These are phyloP conservation scores for Talaromyces islandicus DNA, from an alignment of 2,329 filamentous ascomycete genomes.

Conservation along the genomic window DNA sequence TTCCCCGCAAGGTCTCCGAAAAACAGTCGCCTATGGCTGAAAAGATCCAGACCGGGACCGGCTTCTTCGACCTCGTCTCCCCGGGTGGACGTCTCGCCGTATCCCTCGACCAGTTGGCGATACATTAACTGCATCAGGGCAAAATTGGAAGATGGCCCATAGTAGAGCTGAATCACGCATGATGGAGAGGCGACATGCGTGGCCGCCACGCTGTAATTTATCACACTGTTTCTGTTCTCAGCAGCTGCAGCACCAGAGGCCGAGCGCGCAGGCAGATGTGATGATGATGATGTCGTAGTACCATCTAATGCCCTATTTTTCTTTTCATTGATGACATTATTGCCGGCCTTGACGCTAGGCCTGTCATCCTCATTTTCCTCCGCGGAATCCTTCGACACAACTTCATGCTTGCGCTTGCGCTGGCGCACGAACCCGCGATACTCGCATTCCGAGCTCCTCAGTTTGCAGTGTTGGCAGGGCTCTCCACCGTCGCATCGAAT, in stretches of 20 bases:
- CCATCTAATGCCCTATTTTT: not conserved
- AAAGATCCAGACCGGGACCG: conserved; percentile 32
- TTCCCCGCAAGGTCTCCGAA: conserved; percentile 35
- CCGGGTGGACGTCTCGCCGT: conserved; percentile 7
- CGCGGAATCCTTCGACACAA: conserved; percentile 11
- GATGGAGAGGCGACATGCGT: conserved; percentile 42
- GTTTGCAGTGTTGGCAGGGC: conserved; percentile 36
- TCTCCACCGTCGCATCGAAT: conserved; percentile 34
- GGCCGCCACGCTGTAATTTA: conserved; percentile 42
- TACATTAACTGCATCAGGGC: conserved; percentile 37
- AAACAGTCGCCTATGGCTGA: conserved; percentile 33
- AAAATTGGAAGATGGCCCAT: conserved; percentile 44
- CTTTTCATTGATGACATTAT: not conserved
- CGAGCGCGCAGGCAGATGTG: not conserved
- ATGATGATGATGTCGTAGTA: not conserved
- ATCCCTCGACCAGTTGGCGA: conserved; percentile 21
- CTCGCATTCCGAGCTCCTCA: conserved; percentile 26
- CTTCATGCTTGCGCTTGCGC: conserved; percentile 27
- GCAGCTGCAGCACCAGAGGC: not conserved
- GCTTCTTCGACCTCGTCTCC: conserved; percentile 29
- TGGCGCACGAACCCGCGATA: conserved; percentile 33
- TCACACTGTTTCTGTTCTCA: conserved; percentile 13
- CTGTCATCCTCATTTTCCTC: conserved; percentile 5
- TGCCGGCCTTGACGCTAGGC: not conserved
- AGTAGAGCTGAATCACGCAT: conserved; percentile 41